A percentile compares a stretch with the other conserved stretches of the same genome.
phyloP scores from a whole-genome alignment of 108 stramenopile species.

The Nitzschia sp. region DNA sequence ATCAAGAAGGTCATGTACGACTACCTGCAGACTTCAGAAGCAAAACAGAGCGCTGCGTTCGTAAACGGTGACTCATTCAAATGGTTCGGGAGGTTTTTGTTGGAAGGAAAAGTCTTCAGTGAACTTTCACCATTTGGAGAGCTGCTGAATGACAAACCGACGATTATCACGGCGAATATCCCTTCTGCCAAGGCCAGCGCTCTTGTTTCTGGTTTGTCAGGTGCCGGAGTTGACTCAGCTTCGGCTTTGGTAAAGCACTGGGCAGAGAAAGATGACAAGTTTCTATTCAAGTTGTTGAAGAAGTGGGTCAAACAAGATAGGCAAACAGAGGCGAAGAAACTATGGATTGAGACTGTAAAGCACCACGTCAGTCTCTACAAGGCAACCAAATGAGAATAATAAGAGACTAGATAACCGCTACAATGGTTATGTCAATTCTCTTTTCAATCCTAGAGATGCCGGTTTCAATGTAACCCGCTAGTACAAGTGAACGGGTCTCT shows the following conservation, averaged over 20 bases:
- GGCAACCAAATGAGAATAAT: not conserved
- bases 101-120: slow-evolving; percentile 78
- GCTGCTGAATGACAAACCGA: slow-evolving; percentile 70
- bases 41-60: slow-evolving; percentile 39
- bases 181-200: slow-evolving; percentile 62
- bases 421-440: too few relatives aligned
- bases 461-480: too few relatives aligned
- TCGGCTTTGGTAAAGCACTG: slow-evolving; percentile 73
- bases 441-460: too few relatives aligned
- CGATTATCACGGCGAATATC: slow-evolving; percentile 64
- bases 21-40: slow-evolving; percentile 35
- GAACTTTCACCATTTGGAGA: slow-evolving; percentile 48
- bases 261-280: slow-evolving; percentile 73
- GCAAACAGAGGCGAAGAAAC: slow-evolving; percentile 48
- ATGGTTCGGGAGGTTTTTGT: slow-evolving; percentile 79
- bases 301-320: slow-evolving; percentile 59
- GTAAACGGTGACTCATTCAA: slow-evolving; percentile 73
- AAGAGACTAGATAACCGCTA: too few relatives aligned
- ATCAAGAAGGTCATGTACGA: slow-evolving; percentile 63
- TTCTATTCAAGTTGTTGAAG: slow-evolving; percentile 66
- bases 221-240: slow-evolving; percentile 69
- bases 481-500: too few relatives aligned
- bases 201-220: slow-evolving; percentile 58
- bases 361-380: slow-evolving; percentile 37
- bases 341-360: slow-evolving; percentile 71